phyloP scores from a whole-genome alignment of 352 stramenopile genomes.

The Poterioochromonas sp. region DNA sequence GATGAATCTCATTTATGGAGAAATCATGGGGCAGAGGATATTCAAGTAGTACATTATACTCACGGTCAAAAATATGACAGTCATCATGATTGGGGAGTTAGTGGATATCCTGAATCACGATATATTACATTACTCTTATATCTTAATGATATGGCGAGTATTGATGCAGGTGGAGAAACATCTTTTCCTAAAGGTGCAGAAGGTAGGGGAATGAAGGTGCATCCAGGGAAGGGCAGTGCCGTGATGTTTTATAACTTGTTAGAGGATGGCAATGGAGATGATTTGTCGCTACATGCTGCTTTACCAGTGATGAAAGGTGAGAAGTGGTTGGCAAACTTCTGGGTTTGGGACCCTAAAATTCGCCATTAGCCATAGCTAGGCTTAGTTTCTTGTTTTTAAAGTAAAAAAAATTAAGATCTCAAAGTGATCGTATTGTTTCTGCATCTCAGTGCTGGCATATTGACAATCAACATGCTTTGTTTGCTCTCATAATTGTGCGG shows the following conservation, averaged over 20 bases:
- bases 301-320: constrained; percentile 27
- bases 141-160: constrained; percentile 4
- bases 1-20: neutral
- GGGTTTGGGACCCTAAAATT: constrained; percentile 26
- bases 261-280: constrained; percentile 28
- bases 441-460: too few relatives aligned
- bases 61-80: neutral
- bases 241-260: constrained; percentile 34
- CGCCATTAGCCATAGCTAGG: too few relatives aligned
- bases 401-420: too few relatives aligned
- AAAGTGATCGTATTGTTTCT: too few relatives aligned
- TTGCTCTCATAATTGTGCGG: too few relatives aligned
- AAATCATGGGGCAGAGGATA: neutral
- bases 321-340: constrained; percentile 35
- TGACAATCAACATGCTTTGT: too few relatives aligned
- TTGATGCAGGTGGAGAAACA: constrained; percentile 27
- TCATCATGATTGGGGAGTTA: constrained; percentile 26
- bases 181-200: constrained; percentile 22
- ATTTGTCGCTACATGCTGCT: constrained; percentile 28
- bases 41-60: constrained; percentile 21
- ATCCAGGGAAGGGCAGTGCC: constrained; percentile 16
- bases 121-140: constrained; percentile 30
- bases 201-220: constrained; percentile 21
- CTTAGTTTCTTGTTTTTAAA: too few relatives aligned
- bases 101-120: neutral